These are phyloP conservation scores for Ambrosiella beaveri DNA, from an alignment of 2,329 filamentous ascomycete species.

Conservation along the genomic window DNA sequence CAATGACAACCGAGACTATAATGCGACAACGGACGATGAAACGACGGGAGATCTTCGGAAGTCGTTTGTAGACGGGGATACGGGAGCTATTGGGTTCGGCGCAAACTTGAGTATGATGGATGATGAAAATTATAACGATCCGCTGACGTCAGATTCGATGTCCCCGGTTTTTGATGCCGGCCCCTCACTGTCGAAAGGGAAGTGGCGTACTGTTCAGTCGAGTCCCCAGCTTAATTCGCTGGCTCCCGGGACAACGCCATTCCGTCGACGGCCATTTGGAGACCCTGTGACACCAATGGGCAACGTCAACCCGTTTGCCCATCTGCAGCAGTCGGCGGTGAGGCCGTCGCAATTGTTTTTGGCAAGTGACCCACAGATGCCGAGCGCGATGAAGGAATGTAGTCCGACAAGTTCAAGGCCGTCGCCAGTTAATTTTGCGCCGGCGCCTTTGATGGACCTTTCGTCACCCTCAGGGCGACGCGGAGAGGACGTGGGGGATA, in stretches of 20 bases:
- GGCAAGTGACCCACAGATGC: constrained; percentile 30
- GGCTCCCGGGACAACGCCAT: constrained; percentile 18
- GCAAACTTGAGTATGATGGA: constrained; percentile 16
- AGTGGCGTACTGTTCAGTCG: constrained; percentile 21
- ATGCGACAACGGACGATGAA: constrained; percentile 19
- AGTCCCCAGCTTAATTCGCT: constrained; percentile 21
- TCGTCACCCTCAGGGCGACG: not conserved
- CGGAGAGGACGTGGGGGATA: not conserved
- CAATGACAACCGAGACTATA: constrained; percentile 40
- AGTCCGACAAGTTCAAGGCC: constrained; percentile 42
- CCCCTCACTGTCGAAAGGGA: constrained; percentile 23
- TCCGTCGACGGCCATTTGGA: constrained; percentile 15
- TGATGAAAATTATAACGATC: not conserved
- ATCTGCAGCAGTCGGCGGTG: constrained; percentile 5
- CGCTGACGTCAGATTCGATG: constrained; percentile 18
- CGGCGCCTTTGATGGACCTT: not conserved
- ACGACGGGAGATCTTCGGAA: constrained; percentile 14
- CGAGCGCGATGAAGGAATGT: constrained; percentile 30
- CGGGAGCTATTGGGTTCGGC: constrained; percentile 15
- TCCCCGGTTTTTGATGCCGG: constrained; percentile 19
- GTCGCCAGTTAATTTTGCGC: constrained; percentile 27
- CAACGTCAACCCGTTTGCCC: constrained; percentile 30
- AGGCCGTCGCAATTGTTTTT: constrained; percentile 34
- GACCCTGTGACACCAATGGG: constrained; percentile 33
- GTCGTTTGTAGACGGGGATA: constrained; percentile 16